Base-by-base conservation (phyloP, 2,329 filamentous ascomycete genomes). In the Pyrenophora graminea region DNA sequence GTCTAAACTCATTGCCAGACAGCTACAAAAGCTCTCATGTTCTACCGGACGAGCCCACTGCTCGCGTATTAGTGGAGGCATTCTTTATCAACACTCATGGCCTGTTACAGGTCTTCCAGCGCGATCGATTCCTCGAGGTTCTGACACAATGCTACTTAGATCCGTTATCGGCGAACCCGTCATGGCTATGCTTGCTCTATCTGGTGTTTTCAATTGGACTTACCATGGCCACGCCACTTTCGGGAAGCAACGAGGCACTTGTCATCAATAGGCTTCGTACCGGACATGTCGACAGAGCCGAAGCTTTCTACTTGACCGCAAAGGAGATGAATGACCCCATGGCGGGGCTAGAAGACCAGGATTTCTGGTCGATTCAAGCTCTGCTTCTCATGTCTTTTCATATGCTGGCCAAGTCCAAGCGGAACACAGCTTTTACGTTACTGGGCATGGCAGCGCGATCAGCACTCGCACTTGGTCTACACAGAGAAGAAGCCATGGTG, bases 61-160 rank as follows among this genome's bases (percentile, higher is more conserved):
- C 83, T 1, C 73, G 79, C 33, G 72, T 84, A 21, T 74, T 87
- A 15, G 75, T 84, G 0, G 76, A 81, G 13, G 80, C 84, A 0
- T 88, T 83, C 63, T 87, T 88, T 60, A 77, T 76, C 42, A 85
- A 87, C 79, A 87, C 84, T 0, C 79, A 80, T 61, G 84, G 84
- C 12, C 69, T 88, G 7, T 69, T 88, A 4, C 82, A 88, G 43
- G 69, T 87, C 0, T 82, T 88, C 55, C 79, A 85, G 56, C 77
- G 76, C 25, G 70, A 73, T 15, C 61, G 64, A 0, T 85, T 87
- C 53, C 67, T 80, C 19, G 69, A 74, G 30, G 74, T 73, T 1
- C 63, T 87, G 2, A 77, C 82, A 0, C 69, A 72, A 31, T 85
- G 80, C 64, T 86, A 86, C 56, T 70, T 72, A 6, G 79, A 83